A percentile compares a stretch with the other conserved stretches of the same genome.
These are phyloP conservation scores for Irpex sp. DNA, from an alignment of 1,284 basidiomycete genomes.

Conservation along the genomic window DNA sequence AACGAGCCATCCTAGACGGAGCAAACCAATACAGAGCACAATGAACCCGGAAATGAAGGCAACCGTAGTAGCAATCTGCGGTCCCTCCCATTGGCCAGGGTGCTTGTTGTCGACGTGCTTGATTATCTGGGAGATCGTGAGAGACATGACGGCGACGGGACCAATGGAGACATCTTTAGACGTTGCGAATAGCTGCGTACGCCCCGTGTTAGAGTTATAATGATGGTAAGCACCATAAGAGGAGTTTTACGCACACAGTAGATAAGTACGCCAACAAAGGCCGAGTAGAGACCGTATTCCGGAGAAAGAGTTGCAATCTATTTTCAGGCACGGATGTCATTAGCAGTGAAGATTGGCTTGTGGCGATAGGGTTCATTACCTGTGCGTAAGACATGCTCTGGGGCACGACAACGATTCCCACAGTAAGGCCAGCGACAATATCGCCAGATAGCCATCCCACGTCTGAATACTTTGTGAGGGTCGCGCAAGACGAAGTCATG, in stretches of 20 bases:
- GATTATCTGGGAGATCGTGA: constrained; percentile 86
- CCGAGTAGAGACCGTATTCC: constrained; percentile 94
- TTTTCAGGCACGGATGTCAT: constrained; percentile 15
- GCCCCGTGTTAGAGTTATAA: not conserved
- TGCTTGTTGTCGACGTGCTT: constrained; percentile 52
- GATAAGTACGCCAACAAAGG: constrained; percentile 84
- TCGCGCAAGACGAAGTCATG: constrained; percentile 8
- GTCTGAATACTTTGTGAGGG: constrained; percentile 37
- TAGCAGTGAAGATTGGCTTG: not conserved
- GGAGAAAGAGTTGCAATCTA: constrained; percentile 83
- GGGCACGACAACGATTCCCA: constrained; percentile 89
- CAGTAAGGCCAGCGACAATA: constrained; percentile 85
- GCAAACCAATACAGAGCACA: constrained; percentile 88
- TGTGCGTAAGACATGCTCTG: constrained; percentile 84
- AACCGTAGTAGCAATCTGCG: constrained; percentile 82
- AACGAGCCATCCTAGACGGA: constrained; percentile 92
- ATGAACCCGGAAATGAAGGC: constrained; percentile 92
- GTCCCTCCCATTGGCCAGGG: constrained; percentile 54
- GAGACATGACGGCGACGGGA: constrained; percentile 96
- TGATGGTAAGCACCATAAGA: constrained; percentile 20
- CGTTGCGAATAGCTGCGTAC: constrained; percentile 77
- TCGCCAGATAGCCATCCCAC: constrained; percentile 76
- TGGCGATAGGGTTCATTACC: constrained; percentile 31
- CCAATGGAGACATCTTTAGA: constrained; percentile 96
- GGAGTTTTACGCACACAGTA: constrained; percentile 61